Base-by-base conservation (phyloP, 2,329 filamentous ascomycete species). In the Penicillium sp. region DNA sequence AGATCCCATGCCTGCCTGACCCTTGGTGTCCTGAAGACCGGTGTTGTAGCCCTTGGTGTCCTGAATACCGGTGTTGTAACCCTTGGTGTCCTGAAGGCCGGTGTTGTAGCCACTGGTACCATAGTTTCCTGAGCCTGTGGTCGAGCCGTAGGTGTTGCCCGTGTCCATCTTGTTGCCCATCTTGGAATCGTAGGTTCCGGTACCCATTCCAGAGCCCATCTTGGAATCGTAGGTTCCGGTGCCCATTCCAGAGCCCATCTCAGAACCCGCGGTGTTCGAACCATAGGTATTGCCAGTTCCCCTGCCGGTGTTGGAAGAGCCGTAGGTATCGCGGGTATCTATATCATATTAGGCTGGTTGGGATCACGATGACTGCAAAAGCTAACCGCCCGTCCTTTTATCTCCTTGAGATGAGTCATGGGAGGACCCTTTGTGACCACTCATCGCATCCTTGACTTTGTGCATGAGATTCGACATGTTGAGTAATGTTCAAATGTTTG, bases 401-500 rank as follows among this genome's bases (percentile, higher is more conserved):
- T 49, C 36, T 25, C 28, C 41, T 22, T 73, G 72, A 16, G 70
- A 70, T 6, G 53, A 49, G 8, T 58, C 57, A 50, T 74, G 70
- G 28, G 71, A 73, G 14, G 55, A 55, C 14, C 46, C 51, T 40
- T 66, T 57, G 14, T 69, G 61, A 27, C 70, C 62, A 24, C 61
- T 63, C 46, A 80, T 53, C 56, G 64, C 74, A 36, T 79, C 72
- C 64, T 78, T 80, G 48, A 78, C 71, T 54, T 79, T 79, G 64
- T 79, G 69, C 49, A 77, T 61, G 48, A 77, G 62, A 45, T 64
- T 63, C 35, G 75, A 75, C 77, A 79, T 80, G 53, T 50, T 70
- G 70, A 49, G 28, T 35, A 27, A 9, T 42, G n/a, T 44, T 27
- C 25, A 27, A 22, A 14, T 35, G 7, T 18, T 27, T 27, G 31